Evolutionary conservation across 208 protist species (phyloP).

Genomic region (Trichomonas gallinae): DNA sequence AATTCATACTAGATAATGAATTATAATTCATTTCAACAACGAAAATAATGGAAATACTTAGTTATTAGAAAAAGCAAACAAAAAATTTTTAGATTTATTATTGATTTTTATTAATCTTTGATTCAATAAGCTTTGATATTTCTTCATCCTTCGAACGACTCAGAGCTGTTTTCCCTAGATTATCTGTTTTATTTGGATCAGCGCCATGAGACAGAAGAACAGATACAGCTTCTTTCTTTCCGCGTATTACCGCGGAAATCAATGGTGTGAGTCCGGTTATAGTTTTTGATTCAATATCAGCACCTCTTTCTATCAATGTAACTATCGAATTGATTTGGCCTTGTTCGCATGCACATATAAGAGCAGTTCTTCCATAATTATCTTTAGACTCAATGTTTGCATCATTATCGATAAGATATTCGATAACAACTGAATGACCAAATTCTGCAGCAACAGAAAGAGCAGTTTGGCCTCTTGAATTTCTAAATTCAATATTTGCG

Average conservation of each 20-base stretch:
- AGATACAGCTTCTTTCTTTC: neutral
- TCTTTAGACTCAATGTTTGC: neutral
- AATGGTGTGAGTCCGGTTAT: neutral
- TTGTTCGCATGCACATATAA: neutral
- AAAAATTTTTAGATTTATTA: too few relatives aligned
- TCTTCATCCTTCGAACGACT: neutral
- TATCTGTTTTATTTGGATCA: neutral
- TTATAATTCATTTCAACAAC: too few relatives aligned
- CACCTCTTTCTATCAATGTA: neutral
- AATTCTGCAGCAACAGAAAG: neutral
- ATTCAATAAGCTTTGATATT: neutral
- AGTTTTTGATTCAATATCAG: neutral
- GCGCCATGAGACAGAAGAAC: neutral
- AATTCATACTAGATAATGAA: too few relatives aligned
- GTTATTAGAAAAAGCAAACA: too few relatives aligned
- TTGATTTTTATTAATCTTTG: neutral
- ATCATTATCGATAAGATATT: neutral
- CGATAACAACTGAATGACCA: neutral
- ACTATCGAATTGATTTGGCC: neutral
- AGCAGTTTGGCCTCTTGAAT: neutral
- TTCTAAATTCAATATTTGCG: neutral
- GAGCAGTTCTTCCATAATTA: neutral
- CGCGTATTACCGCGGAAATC: neutral
- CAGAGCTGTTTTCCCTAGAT: neutral
- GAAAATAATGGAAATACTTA: too few relatives aligned